Percentiles rank a stretch among this genome's conserved stretches.
Evolutionary conservation across 2,329 filamentous ascomycete species (phyloP).

Genomic region (Incumbomyces delicatus): DNA sequence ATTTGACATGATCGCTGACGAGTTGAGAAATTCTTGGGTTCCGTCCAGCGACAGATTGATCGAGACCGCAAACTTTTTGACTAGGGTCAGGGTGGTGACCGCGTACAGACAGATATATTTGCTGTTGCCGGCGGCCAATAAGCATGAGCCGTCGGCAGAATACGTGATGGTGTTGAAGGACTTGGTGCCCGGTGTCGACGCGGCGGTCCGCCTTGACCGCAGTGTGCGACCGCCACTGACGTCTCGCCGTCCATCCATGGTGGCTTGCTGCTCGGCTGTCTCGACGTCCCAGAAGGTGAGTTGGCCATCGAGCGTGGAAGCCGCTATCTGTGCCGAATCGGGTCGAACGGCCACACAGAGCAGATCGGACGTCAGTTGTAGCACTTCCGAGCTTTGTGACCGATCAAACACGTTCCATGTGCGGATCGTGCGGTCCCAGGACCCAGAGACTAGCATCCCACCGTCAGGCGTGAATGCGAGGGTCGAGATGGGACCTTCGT

Average conservation of each 20-base stretch:
- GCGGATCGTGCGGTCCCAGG: constrained; percentile 91
- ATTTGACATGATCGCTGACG: constrained; percentile 79
- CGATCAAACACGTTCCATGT: constrained; percentile 93
- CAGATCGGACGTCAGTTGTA: constrained; percentile 87
- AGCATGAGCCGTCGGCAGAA: constrained; percentile 81
- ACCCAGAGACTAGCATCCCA: constrained; percentile 73
- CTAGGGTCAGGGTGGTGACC: constrained; percentile 77
- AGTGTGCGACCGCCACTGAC: constrained; percentile 85
- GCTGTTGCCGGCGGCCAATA: constrained; percentile 88
- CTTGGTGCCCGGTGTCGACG: constrained; percentile 83
- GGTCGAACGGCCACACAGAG: constrained; percentile 78
- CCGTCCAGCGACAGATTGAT: constrained; percentile 92
- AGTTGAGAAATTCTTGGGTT: constrained; percentile 95
- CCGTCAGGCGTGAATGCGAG: constrained; percentile 85
- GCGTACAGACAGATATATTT: constrained; percentile 98
- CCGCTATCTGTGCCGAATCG: constrained; percentile 81
- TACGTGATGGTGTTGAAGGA: constrained; percentile 81
- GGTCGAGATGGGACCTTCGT: constrained; percentile 86
- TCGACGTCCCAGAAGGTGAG: constrained; percentile 89
- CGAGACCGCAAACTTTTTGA: constrained; percentile 93
- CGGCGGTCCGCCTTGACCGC: constrained; percentile 79
- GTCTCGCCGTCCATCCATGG: constrained; percentile 81
- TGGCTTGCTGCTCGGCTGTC: constrained; percentile 75
- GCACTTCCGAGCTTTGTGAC: constrained; percentile 86
- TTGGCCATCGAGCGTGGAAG: constrained; percentile 88